phyloP scores from a whole-genome alignment of 805 yeast genomes.

The Wickerhamomyces sydowiorum region DNA sequence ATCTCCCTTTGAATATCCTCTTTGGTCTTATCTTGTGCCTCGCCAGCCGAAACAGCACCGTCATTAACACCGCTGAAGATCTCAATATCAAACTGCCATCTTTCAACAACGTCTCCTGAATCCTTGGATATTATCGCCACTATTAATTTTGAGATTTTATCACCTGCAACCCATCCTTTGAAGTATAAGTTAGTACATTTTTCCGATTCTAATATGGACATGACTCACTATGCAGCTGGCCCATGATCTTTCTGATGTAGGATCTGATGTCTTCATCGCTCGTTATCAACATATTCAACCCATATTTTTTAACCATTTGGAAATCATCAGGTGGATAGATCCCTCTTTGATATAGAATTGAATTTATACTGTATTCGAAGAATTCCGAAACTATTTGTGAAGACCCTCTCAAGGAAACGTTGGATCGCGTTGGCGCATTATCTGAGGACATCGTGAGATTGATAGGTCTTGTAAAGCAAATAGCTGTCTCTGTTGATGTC shows the following conservation, averaged over 20 bases:
- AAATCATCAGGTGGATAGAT: constrained; percentile 88
- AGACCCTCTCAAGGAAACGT: constrained; percentile 56
- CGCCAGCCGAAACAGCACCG: constrained; percentile 3
- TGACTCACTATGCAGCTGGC: constrained; percentile 47
- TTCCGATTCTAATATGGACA: too few species aligned
- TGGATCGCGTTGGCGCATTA: constrained; percentile 37
- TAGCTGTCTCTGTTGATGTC: not conserved
- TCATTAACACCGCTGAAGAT: constrained; percentile 22
- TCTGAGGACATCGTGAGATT: constrained; percentile 3
- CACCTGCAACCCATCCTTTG: constrained; percentile 62
- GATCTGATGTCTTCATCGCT: constrained; percentile 69
- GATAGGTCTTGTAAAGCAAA: constrained; percentile 4
- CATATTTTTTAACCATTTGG: constrained; percentile 71
- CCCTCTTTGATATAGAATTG: constrained; percentile 83
- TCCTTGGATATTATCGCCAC: constrained; percentile 69
- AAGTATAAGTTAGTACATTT: not conserved
- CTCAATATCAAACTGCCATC: constrained; percentile 80
- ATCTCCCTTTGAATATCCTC: constrained; percentile 65
- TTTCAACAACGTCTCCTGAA: constrained; percentile 63
- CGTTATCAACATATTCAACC: constrained; percentile 64
- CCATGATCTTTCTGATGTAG: constrained; percentile 62
- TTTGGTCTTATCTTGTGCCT: constrained; percentile 14
- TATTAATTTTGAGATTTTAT: constrained; percentile 60
- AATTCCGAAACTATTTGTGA: constrained; percentile 77
- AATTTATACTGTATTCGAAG: constrained; percentile 74